Evolutionary conservation across 177 flowering plant species (phyloP), one percentile per base, ranked within the genome.

Genomic region (Tripterygium wilfordii): DNA sequence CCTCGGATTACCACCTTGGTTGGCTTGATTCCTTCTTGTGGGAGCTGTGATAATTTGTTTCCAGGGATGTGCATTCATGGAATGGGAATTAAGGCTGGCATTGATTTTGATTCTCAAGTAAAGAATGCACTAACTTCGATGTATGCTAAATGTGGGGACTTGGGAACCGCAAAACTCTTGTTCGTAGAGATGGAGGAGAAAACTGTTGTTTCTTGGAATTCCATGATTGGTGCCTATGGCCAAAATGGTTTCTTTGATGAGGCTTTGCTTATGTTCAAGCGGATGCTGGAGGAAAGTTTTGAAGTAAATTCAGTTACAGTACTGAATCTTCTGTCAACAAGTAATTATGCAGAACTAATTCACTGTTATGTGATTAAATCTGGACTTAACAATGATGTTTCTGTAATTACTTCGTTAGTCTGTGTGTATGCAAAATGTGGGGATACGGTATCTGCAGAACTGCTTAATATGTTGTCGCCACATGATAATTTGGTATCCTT

Each of bases 161-260:
- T 77, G 60, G 56, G 32, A 29, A 45, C 62, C 2, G 67, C 66
- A 1, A 26, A 57, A 28, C 8, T 49, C 16, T 58, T 71, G 41
- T 77, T 74, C 46, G 59, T 48, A 22, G 69, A 44, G 31, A 64
- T 69, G 48, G 22, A 4, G n/a, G 69, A 69, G 5, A 64, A 56
- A 44, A 43, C 42, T 51, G 59, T 60, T 3, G 60, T 69, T 50
- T 64, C 83, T 10, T 75, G 83, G 80, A 74, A 74, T 37, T 69
- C 71, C 21, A 69, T 71, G 69, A 71, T 77, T 15, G 36, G 63
- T 32, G 75, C 69, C 0, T 71, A 66, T 43, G 69, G 63, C 33
- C 61, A 67, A 56, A 66, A 53, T 51, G 69, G 70, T 37, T 44
- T 55, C 17, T 54, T 42, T 17, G 50, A 60, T 5, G 62, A 69